phyloP scores from a whole-genome alignment of 495 filamentous ascomycete species.

The Chlorociboria aeruginascens region DNA sequence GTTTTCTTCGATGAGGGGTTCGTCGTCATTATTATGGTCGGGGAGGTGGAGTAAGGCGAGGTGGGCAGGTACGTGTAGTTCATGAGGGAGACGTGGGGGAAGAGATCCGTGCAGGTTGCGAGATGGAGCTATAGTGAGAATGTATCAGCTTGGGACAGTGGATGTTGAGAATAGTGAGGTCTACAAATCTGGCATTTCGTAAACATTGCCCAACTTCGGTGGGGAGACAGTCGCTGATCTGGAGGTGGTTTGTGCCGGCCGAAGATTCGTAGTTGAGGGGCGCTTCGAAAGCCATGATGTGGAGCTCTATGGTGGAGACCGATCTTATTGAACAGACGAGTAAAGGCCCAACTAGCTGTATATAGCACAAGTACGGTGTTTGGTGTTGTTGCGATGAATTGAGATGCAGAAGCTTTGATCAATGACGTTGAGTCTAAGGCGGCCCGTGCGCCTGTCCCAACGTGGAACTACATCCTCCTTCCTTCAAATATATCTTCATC shows the following conservation, averaged over 20 bases:
- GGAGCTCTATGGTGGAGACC: neutral
- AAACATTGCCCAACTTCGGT: conserved; percentile 78
- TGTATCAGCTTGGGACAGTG: neutral
- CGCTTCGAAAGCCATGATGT: conserved; percentile 6
- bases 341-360: neutral
- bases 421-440: too few relatives aligned
- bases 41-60: conserved; percentile 58
- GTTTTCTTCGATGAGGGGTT: conserved; percentile 84
- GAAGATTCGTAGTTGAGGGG: conserved; percentile 69
- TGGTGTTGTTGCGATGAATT: too few relatives aligned
- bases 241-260: conserved; percentile 56
- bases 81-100: conserved; percentile 94
- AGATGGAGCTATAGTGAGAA: conserved; percentile 64
- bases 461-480: too few relatives aligned
- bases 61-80: conserved; percentile 95
- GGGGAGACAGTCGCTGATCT: conserved; percentile 47
- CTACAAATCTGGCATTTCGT: conserved; percentile 88
- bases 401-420: too few relatives aligned
- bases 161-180: conserved; percentile 15
- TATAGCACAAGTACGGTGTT: neutral
- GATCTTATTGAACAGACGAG: neutral
- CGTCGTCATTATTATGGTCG: conserved; percentile 87
- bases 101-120: conserved; percentile 71
- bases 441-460: too few relatives aligned
- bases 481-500: too few relatives aligned